phyloP scores from a whole-genome alignment of 495 filamentous ascomycete genomes.

The Neurospora sp. region DNA sequence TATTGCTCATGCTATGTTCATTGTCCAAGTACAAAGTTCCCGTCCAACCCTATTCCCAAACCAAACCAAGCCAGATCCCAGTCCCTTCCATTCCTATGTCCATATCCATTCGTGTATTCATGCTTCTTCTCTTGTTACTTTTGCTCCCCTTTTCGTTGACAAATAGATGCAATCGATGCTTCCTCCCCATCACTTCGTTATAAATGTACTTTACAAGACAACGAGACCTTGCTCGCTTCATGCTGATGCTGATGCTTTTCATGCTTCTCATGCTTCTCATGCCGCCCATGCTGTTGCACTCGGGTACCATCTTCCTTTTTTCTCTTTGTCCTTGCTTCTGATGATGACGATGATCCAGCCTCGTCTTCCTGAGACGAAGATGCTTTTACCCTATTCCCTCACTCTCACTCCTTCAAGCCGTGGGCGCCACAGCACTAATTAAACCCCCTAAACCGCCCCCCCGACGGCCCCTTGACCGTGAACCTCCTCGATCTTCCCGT shows the following conservation, averaged over 20 bases:
- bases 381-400: neutral
- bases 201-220: neutral
- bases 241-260: no score
- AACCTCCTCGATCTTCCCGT: slow-evolving; percentile 27
- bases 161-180: neutral
- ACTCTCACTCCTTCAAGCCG: neutral
- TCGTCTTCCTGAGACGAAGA: neutral
- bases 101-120: neutral
- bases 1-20: neutral
- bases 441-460: neutral
- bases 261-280: neutral
- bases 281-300: neutral
- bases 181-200: neutral
- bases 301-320: neutral
- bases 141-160: neutral
- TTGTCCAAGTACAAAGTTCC: neutral
- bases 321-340: neutral
- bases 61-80: neutral
- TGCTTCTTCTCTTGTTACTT: neutral
- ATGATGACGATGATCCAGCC: neutral
- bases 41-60: neutral
- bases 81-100: neutral
- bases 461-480: neutral
- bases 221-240: neutral
- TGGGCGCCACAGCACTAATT: neutral